Evolutionary conservation across 1,284 basidiomycete genomes (phyloP).

Genomic region (Tilletia caries): DNA sequence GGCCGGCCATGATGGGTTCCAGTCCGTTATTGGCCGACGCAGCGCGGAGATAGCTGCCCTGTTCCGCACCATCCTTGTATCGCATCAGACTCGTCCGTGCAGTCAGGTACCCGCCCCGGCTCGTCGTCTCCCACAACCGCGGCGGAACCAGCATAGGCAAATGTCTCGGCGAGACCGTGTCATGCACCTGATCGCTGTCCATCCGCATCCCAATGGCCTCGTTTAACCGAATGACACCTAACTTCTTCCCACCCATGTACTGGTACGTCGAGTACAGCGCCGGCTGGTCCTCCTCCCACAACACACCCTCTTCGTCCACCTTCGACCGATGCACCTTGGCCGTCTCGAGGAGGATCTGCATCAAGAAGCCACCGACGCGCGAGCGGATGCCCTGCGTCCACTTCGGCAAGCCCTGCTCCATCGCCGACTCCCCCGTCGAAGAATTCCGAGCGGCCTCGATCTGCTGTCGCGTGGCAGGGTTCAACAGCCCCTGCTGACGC

Average conservation of each 20-base stretch:
- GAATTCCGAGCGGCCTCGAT: slow-evolving; percentile 53
- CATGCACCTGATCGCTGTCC: slow-evolving; percentile 71
- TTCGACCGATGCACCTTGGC: slow-evolving; percentile 69
- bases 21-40: slow-evolving; percentile 74
- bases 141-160: slow-evolving; percentile 93
- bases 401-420: slow-evolving; percentile 64
- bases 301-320: slow-evolving; percentile 40
- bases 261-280: slow-evolving; percentile 92
- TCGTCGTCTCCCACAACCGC: slow-evolving; percentile 75
- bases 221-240: slow-evolving; percentile 87
- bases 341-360: slow-evolving; percentile 77
- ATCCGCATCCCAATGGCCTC: slow-evolving; percentile 73
- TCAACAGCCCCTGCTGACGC: neutral
- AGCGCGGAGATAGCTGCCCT: slow-evolving; percentile 72
- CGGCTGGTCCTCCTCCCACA: slow-evolving; percentile 69
- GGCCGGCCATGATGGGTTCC: slow-evolving; percentile 78
- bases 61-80: slow-evolving; percentile 86
- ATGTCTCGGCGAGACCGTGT: slow-evolving; percentile 83
- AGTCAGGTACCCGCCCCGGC: slow-evolving; percentile 76
- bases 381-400: slow-evolving; percentile 72
- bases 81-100: slow-evolving; percentile 65
- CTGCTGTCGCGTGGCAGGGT: neutral
- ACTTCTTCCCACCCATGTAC: slow-evolving; percentile 83
- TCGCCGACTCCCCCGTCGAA: slow-evolving; percentile 60
- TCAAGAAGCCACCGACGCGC: slow-evolving; percentile 75